A percentile compares a stretch with the other conserved stretches of the same genome.
phyloP scores from a whole-genome alignment of 83 land plant species.

The Picea abies region DNA sequence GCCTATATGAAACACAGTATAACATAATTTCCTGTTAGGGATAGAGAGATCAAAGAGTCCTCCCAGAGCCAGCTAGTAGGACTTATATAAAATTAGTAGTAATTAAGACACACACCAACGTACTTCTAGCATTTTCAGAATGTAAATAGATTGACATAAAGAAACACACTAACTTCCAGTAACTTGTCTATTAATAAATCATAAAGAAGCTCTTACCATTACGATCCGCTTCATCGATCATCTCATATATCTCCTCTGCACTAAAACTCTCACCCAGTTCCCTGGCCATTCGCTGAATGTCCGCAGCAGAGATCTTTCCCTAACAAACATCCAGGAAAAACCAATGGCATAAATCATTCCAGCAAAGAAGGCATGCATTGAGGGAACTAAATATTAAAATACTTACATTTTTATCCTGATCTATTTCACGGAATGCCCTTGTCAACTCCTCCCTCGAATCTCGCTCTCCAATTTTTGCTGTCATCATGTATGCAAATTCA shows the following conservation, averaged over 20 bases:
- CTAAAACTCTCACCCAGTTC: slow-evolving; percentile 86
- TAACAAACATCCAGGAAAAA: slow-evolving; percentile 26
- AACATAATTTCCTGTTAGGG: background rate
- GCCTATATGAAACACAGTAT: slow-evolving; percentile 27
- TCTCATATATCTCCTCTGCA: slow-evolving; percentile 74
- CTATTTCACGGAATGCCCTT: slow-evolving; percentile 90
- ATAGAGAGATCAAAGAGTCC: background rate
- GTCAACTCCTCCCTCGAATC: slow-evolving; percentile 92
- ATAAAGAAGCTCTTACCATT: slow-evolving; percentile 54
- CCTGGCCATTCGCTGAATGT: slow-evolving; percentile 75
- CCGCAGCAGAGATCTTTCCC: slow-evolving; percentile 85
- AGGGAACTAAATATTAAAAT: background rate
- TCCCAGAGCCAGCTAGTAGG: no score
- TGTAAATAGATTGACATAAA: background rate
- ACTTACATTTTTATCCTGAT: slow-evolving; percentile 86
- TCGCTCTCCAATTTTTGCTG: slow-evolving; percentile 95
- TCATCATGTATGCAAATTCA: slow-evolving; percentile 97
- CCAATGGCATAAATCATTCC: background rate
- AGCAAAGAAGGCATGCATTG: background rate
- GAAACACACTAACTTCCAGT: background rate
- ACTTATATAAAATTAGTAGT: background rate
- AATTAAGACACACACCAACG: background rate
- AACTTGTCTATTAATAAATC: background rate
- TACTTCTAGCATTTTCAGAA: background rate
- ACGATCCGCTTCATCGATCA: slow-evolving; percentile 90